Evolutionary conservation across 352 stramenopile genomes (phyloP).

Genomic region (Lagenidium giganteum): DNA sequence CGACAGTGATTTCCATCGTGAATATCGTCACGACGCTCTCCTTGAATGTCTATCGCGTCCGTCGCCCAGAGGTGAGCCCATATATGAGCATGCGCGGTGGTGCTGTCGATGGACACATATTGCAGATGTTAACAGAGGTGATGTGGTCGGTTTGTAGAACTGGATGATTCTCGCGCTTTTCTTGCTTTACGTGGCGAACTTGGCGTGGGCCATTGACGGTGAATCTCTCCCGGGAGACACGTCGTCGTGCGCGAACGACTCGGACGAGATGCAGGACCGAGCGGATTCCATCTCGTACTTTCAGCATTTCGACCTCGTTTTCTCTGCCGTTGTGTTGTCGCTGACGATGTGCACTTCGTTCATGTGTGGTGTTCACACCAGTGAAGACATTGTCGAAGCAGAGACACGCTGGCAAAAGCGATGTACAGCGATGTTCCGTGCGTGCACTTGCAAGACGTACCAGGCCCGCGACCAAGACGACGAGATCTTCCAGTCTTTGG

Average conservation of each 20-base stretch:
- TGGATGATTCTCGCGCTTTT: slow-evolving; percentile 56
- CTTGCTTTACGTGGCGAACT: slow-evolving; percentile 42
- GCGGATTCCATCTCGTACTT: slow-evolving; percentile 54
- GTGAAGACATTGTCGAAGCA: slow-evolving; percentile 38
- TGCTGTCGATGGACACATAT: background rate
- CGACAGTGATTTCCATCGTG: slow-evolving; percentile 30
- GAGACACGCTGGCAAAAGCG: slow-evolving; percentile 64
- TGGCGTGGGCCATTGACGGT: slow-evolving; percentile 56
- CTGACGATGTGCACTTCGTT: slow-evolving; percentile 47
- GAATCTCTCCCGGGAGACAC: slow-evolving; percentile 53
- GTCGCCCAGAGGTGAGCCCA: slow-evolving; percentile 34
- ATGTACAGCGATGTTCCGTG: slow-evolving; percentile 52
- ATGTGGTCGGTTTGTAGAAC: slow-evolving; percentile 19
- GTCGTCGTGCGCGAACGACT: slow-evolving; percentile 39
- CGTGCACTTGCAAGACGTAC: slow-evolving; percentile 42
- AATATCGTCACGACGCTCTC: slow-evolving; percentile 42
- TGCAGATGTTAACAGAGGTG: no score
- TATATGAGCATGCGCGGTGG: background rate
- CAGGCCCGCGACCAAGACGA: slow-evolving; percentile 36
- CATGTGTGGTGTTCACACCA: slow-evolving; percentile 63
- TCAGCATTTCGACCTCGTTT: slow-evolving; percentile 69
- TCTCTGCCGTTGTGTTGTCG: slow-evolving; percentile 35
- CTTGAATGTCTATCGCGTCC: slow-evolving; percentile 48
- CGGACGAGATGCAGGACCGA: slow-evolving; percentile 44
- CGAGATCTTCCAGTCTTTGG: slow-evolving; percentile 65